A percentile compares a stretch with the other conserved stretches of the same genome.
Evolutionary conservation across 208 protist species (phyloP).

Genomic region (Trypanosoma boissoni): DNA sequence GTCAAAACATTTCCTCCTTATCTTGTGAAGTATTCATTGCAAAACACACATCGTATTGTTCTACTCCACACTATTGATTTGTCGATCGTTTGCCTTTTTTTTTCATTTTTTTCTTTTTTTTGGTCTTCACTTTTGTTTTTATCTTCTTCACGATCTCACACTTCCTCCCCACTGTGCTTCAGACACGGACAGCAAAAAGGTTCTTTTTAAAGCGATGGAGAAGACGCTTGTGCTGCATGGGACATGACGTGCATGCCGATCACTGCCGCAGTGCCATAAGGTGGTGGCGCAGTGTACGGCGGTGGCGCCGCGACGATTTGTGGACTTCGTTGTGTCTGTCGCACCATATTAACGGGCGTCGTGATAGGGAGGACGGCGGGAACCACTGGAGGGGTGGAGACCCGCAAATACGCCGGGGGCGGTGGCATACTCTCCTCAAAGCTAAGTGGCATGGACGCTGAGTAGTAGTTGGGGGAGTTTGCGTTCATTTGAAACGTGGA

Average conservation of each 20-base stretch:
- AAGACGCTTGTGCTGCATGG: background rate
- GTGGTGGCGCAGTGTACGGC: constrained; percentile 35
- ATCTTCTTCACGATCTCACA: too few species aligned
- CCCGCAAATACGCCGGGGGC: constrained; percentile 22
- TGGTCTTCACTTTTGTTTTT: constrained; percentile 9
- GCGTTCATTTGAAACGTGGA: constrained; percentile 36
- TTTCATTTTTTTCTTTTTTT: too few species aligned
- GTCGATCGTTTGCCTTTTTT: too few species aligned
- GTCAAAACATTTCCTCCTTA: too few species aligned
- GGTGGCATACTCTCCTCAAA: constrained; percentile 8
- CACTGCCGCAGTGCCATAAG: constrained; percentile 9
- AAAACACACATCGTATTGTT: too few species aligned
- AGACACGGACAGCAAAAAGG: background rate
- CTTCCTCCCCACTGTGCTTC: background rate
- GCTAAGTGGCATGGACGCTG: constrained; percentile 6
- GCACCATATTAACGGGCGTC: background rate
- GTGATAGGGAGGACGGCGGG: constrained; percentile 28
- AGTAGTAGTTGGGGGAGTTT: constrained; percentile 49
- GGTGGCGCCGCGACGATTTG: constrained; percentile 24
- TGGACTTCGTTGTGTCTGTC: background rate
- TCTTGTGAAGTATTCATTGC: too few species aligned
- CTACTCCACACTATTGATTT: too few species aligned
- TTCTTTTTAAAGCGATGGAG: background rate
- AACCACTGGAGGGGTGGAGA: constrained; percentile 26
- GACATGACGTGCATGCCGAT: background rate